A percentile compares a stretch with the other conserved stretches of the same genome.
phyloP scores from a whole-genome alignment of 2,329 filamentous ascomycete species.

The Penicillium rolfsii region DNA sequence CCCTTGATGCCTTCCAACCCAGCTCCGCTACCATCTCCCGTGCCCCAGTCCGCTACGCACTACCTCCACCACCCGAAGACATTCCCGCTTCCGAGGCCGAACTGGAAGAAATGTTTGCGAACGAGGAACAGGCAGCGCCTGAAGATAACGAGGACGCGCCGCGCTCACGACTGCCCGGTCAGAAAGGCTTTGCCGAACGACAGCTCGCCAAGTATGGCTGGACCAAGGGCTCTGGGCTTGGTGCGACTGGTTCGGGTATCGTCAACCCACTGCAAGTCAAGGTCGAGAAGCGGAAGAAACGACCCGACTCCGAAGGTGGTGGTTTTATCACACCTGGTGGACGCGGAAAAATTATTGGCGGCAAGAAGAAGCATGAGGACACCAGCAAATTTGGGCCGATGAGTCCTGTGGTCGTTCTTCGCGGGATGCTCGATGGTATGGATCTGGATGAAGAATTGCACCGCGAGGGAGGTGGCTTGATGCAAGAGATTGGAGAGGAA shows the following conservation, averaged over 20 bases:
- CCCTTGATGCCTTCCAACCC: slow-evolving; percentile 46
- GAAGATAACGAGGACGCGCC: slow-evolving; percentile 45
- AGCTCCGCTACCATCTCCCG: slow-evolving; percentile 69
- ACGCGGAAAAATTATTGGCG: slow-evolving; percentile 79
- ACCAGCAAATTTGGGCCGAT: slow-evolving; percentile 68
- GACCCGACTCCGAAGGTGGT: slow-evolving; percentile 75
- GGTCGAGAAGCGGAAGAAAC: slow-evolving; percentile 82
- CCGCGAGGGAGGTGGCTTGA: slow-evolving; percentile 64
- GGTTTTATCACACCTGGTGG: slow-evolving; percentile 72
- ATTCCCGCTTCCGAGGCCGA: slow-evolving; percentile 58
- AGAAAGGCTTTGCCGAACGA: slow-evolving; percentile 81
- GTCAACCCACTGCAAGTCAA: slow-evolving; percentile 80
- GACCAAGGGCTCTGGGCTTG: slow-evolving; percentile 84
- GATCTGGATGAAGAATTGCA: slow-evolving; percentile 78
- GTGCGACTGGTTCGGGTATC: slow-evolving; percentile 80
- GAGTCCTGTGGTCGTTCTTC: slow-evolving; percentile 79
- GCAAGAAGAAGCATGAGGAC: slow-evolving; percentile 60
- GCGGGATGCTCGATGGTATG: slow-evolving; percentile 84
- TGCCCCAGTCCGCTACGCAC: slow-evolving; percentile 74
- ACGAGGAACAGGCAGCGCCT: slow-evolving; percentile 37
- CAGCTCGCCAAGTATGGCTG: slow-evolving; percentile 94
- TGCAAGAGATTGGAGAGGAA: slow-evolving; percentile 95
- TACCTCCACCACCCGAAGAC: slow-evolving; percentile 56
- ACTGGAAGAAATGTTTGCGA: slow-evolving; percentile 52
- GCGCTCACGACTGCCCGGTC: slow-evolving; percentile 71